Evolutionary conservation across 306 rosid species (phyloP), one percentile per base, ranked within the genome.

Genomic region (Vicia faba): DNA sequence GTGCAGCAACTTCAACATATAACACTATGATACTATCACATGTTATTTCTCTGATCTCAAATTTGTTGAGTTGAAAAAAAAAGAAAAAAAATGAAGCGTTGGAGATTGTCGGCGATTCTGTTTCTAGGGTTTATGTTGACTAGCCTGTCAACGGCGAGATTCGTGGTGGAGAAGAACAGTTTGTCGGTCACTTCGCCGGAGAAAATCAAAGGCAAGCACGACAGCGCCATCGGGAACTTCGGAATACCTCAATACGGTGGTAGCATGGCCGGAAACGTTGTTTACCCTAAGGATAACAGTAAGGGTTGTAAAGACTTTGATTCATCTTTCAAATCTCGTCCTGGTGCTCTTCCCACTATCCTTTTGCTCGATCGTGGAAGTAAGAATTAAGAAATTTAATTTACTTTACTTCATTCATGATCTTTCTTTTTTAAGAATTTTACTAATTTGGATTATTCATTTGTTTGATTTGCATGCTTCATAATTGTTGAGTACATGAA

Each of bases 181-280:
- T 81, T 95, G 86, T 85, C 75, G 90, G 97, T 95, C 29, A 81
- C 96, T 1, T 90, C 99, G 46, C 99, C 99, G 6, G 99, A 88
- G 3, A 73, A 50, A 35, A 86, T 95, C 73, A 90, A 85, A 9
- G 97, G 99, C 8, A 84, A 77, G 0, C 68, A 90, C 55, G 95
- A 95, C 26, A 95, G 95, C 61, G 97, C 97, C 66, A 95, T 95
- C 84, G 99, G 99, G 0, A 95, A 95, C 91, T 95, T 95, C 54
- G 99, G 99, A 63, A 85, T 95, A 44, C 99, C 99, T 49, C 99
- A 95, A 68, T 95, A 95, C 73, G 99, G 99, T 4, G 99, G 97
- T 5, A 95, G 99, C 82, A 90, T 95, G 97, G 85, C 97, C 50
- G 99, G 99, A 5, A 75, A 75, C 70, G 97, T 95, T 11, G 57